phyloP scores from a whole-genome alignment of 2,329 filamentous ascomycete genomes.

The Xylaria multiplex region DNA sequence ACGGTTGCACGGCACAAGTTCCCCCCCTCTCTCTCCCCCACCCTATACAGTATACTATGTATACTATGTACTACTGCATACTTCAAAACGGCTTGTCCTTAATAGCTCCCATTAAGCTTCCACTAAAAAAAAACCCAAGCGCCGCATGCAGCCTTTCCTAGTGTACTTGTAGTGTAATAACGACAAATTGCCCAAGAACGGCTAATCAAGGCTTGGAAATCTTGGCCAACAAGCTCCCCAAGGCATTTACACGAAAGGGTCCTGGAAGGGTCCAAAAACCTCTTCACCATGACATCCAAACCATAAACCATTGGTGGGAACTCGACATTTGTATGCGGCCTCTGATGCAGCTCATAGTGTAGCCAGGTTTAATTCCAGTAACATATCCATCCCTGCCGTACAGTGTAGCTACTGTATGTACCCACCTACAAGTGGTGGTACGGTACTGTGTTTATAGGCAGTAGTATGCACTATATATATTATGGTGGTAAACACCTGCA shows the following conservation, averaged over 20 bases:
- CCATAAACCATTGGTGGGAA: constrained; percentile 29
- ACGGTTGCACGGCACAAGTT: constrained; percentile 14
- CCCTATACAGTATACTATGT: not conserved
- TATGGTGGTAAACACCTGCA: not conserved
- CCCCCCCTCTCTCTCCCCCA: not conserved
- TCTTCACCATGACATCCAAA: constrained; percentile 21
- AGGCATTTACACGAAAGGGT: constrained; percentile 6
- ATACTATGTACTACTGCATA: constrained; percentile 5
- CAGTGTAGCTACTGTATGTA: too few species aligned
- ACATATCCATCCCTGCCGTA: too few species aligned
- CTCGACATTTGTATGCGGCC: constrained; percentile 26
- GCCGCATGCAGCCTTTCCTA: constrained; percentile 34
- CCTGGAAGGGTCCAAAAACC: constrained; percentile 26
- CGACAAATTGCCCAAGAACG: constrained; percentile 35
- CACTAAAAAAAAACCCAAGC: constrained; percentile 28
- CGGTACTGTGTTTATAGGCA: not conserved
- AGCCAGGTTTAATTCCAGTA: too few species aligned
- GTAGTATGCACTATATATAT: not conserved
- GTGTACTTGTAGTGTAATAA: constrained; percentile 3
- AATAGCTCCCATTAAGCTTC: constrained; percentile 23
- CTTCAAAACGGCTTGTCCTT: constrained; percentile 3
- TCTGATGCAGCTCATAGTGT: constrained; percentile 27
- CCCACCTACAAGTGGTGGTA: not conserved
- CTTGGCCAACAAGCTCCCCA: constrained; percentile 20
- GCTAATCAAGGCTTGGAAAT: constrained; percentile 35